phyloP scores from a whole-genome alignment of 2,329 filamentous ascomycete genomes.

The Neoascochyta sp. region DNA sequence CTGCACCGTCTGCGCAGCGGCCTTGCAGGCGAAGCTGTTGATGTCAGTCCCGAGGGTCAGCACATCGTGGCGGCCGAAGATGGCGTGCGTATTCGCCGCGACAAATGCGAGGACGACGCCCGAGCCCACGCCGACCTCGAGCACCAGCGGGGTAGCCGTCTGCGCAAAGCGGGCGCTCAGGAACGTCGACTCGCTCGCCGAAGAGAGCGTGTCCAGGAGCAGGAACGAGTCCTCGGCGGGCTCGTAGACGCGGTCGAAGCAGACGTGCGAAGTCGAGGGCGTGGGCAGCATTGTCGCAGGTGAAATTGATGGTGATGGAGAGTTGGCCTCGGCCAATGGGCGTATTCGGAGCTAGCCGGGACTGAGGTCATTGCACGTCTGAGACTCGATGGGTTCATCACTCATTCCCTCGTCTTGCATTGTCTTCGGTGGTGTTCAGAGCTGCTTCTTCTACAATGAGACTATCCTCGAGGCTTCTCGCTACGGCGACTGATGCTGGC shows the following conservation, averaged over 20 bases:
- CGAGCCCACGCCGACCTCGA: slow-evolving; percentile 88
- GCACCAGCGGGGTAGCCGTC: slow-evolving; percentile 53
- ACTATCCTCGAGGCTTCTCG: slow-evolving; percentile 26
- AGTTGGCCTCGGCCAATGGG: slow-evolving; percentile 18
- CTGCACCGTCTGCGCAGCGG: slow-evolving; percentile 66
- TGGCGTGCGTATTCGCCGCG: slow-evolving; percentile 65
- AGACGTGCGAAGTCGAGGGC: slow-evolving; percentile 86
- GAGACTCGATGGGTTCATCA: slow-evolving; percentile 10
- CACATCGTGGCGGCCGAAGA: slow-evolving; percentile 70
- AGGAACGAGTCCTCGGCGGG: slow-evolving; percentile 95
- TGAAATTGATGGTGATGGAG: slow-evolving; percentile 4
- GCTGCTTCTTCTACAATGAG: slow-evolving; percentile 23
- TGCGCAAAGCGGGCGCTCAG: slow-evolving; percentile 60
- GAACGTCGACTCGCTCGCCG: slow-evolving; percentile 63
- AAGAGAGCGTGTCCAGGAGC: slow-evolving; percentile 85
- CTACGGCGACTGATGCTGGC: slow-evolving; percentile 35
- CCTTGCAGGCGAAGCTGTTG: slow-evolving; percentile 76
- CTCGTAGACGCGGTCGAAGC: slow-evolving; percentile 86
- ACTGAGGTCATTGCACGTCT: slow-evolving; percentile 23
- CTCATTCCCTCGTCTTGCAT: slow-evolving; percentile 4
- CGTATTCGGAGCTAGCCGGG: slow-evolving; percentile 20
- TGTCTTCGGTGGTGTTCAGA: slow-evolving; percentile 1
- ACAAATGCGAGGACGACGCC: slow-evolving; percentile 91
- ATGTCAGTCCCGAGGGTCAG: slow-evolving; percentile 78
- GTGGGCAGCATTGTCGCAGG: slow-evolving; percentile 73